Base-by-base conservation (phyloP, 495 filamentous ascomycete genomes). In the Aspergillus saccharolyticus region DNA sequence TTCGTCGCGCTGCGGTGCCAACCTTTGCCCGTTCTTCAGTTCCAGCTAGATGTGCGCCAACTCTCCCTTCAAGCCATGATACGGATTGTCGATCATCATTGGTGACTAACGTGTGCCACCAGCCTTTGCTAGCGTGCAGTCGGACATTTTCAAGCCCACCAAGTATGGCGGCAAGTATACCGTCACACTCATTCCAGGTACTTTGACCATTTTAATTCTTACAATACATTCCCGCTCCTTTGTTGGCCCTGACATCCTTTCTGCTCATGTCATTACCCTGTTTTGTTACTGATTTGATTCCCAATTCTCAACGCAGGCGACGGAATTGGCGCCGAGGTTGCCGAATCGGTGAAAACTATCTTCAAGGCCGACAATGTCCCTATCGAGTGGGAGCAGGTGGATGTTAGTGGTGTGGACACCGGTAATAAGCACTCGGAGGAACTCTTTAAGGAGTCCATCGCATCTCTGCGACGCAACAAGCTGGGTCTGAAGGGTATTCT, bases 131-230 rank as follows among this genome's bases (percentile, higher is more conserved):
- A 93, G 86, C 43, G 78, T 95, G 55, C 84, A 89, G 74, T 83
- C 85, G 62, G 91, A 96, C 69, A 89, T 96, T 70, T 96, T 96
- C 84, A 94, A 96, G 82, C 94, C 94, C 55, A 96, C 94, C 68
- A 98, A 97, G 78, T 97, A 93, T 77, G 94, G 94, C 65, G 91
- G 94, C 72, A 98, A 97, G 80, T 97, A 97, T 83, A 97, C 95
- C 17, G 92, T 96, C 63, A 97, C 95, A 53, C 83, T 98, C 59
- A 97, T 98, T 73, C 94, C 94, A 64, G 93, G 86, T 88, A 81
- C 43, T 42, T 21, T 44, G 21, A 52, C 22, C 20, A n/a, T 1
- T 2, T 9, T 39, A 15, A 2, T 8, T 10, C 33, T 39, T 12
- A 15, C 2, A 2, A 10, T 39, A 5, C 12, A 30, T 44, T 24